Evolutionary conservation across 1,284 basidiomycete genomes (phyloP).

Genomic region (Mycena citricolor): DNA sequence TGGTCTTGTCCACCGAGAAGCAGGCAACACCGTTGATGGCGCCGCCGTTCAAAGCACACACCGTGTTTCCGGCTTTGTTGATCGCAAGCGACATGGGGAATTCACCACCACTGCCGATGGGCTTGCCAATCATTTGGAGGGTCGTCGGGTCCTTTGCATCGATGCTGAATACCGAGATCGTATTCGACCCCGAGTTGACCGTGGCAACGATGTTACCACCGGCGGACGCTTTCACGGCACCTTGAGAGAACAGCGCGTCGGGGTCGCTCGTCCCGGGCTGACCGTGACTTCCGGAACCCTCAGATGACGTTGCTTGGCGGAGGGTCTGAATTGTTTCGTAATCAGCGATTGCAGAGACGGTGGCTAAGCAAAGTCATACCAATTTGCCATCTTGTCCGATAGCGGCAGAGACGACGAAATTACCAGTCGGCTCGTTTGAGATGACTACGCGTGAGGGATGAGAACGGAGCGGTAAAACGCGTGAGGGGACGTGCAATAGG

Average conservation of each 20-base stretch:
- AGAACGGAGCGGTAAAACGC: too few relatives aligned
- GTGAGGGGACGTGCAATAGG: too few relatives aligned
- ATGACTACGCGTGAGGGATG: too few relatives aligned
- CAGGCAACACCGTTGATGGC: slow-evolving; percentile 47
- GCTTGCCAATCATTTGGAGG: slow-evolving; percentile 39
- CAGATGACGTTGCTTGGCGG: slow-evolving; percentile 34
- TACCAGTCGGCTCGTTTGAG: slow-evolving; percentile 35
- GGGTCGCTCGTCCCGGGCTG: slow-evolving; percentile 32
- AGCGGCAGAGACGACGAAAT: slow-evolving; percentile 33
- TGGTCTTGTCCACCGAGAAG: slow-evolving; percentile 38
- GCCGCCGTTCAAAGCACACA: slow-evolving; percentile 50
- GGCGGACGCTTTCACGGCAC: slow-evolving; percentile 40
- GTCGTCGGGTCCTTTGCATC: slow-evolving; percentile 38
- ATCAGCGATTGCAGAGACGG: neutral
- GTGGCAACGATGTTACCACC: slow-evolving; percentile 39
- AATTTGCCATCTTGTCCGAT: slow-evolving; percentile 29
- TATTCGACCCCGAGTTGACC: slow-evolving; percentile 50
- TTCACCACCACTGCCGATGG: slow-evolving; percentile 43
- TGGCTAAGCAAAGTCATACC: slow-evolving; percentile 21
- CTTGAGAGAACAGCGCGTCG: slow-evolving; percentile 49
- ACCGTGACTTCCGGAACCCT: slow-evolving; percentile 43
- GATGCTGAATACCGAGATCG: slow-evolving; percentile 44
- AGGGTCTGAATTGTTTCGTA: slow-evolving; percentile 27
- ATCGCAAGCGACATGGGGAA: slow-evolving; percentile 49
- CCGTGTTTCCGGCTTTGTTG: slow-evolving; percentile 37